Evolutionary conservation across 2,329 filamentous ascomycete species (phyloP), one percentile per base, ranked within the genome.

Genomic region (Colletotrichum sp.): DNA sequence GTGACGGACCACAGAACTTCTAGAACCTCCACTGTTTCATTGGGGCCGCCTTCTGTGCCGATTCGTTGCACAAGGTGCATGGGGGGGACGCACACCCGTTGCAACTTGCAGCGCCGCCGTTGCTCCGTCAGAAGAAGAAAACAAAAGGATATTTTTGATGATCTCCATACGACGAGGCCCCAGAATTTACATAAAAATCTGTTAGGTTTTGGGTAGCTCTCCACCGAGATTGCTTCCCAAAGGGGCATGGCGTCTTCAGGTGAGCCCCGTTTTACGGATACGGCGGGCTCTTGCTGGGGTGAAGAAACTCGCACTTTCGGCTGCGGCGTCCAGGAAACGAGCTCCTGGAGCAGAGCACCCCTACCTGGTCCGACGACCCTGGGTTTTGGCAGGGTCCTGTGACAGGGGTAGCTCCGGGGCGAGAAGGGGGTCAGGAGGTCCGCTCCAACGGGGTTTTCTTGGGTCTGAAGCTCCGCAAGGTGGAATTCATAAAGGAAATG

Each of bases 151-250:
- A 59, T 49, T 49, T 49, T 13, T 22, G n/a, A 49, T 32, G 29
- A 34, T 59, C 44, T 13, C 59, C 36, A 36, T 75, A 19, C 25
- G n/a, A 62, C 2, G 4, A 30, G 9, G 59, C 29, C 65, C 12
- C 19, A 16, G 29, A 19, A 52, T 61, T 36, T 30, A 70, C 36
- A 70, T 49, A 70, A 70, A 70, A 62, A 49, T 27, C 36, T 12
- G n/a, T 13, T 34, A 34, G 57, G 57, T 59, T 59, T 72, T 36
- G 39, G 39, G 59, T 34, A 49, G 44, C 68, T 64, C 73, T 73
- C 73, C 73, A 73, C 73, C 57, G 70, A 73, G 22, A 73, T 76
- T 73, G 64, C 64, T 69, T 49, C 64, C 73, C 15, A 76, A 76
- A 30, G 11, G 16, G 64, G 70, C 22, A 73, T 69, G 59, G 70